Evolutionary conservation across 108 stramenopile genomes (phyloP).

Genomic region (Stephanodiscus triporus): DNA sequence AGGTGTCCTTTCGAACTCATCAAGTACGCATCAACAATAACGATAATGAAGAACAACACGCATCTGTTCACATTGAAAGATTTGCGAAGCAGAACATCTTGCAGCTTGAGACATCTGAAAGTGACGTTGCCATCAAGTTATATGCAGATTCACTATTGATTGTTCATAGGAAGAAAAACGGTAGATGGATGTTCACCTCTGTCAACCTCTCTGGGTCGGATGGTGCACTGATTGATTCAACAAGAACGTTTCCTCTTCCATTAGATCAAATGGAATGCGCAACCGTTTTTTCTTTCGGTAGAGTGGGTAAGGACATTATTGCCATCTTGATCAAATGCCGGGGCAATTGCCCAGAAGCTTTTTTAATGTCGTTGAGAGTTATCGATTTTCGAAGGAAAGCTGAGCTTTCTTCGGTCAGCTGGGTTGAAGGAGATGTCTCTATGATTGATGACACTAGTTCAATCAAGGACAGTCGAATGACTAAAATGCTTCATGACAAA

Average conservation of each 20-base stretch:
- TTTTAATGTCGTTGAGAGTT: slow-evolving; percentile 28
- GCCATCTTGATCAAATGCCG: slow-evolving; percentile 36
- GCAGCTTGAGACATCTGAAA: slow-evolving; percentile 15
- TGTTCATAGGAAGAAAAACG: slow-evolving; percentile 24
- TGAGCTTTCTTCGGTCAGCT: slow-evolving; percentile 33
- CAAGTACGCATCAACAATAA: slow-evolving; percentile 24
- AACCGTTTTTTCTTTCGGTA: slow-evolving; percentile 50
- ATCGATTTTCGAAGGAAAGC: slow-evolving; percentile 48
- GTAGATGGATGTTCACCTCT: slow-evolving; percentile 36
- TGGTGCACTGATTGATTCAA: slow-evolving; percentile 16
- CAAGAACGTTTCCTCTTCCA: slow-evolving; percentile 29
- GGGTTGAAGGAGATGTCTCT: slow-evolving; percentile 23
- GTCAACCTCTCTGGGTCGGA: slow-evolving; percentile 14
- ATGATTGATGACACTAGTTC: background rate
- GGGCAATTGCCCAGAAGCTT: background rate
- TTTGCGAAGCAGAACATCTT: slow-evolving; percentile 21
- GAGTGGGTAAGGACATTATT: slow-evolving; percentile 26
- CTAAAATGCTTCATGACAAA: slow-evolving; percentile 36
- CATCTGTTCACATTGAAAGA: slow-evolving; percentile 13
- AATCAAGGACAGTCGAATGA: slow-evolving; percentile 4
- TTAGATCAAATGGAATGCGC: background rate
- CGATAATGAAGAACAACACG: slow-evolving; percentile 8
- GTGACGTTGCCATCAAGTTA: slow-evolving; percentile 28
- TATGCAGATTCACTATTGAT: slow-evolving; percentile 29
- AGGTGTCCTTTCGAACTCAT: slow-evolving; percentile 20